Evolutionary conservation across 2,329 filamentous ascomycete species (phyloP).

Genomic region (Epichloe hybrida): DNA sequence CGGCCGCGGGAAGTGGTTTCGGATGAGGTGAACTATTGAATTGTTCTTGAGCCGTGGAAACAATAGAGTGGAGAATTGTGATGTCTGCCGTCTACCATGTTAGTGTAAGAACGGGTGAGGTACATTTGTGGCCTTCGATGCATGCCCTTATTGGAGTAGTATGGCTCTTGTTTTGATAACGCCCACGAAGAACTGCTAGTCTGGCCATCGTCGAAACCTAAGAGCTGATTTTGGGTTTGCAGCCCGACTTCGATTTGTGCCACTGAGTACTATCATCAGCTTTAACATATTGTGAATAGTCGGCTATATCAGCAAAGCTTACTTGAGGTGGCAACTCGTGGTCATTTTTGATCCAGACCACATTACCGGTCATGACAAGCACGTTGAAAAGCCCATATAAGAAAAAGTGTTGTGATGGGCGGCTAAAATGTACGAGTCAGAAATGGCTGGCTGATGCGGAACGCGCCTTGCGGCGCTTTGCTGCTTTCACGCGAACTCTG

Average conservation of each 20-base stretch:
- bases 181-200: neutral
- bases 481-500: neutral
- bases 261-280: slow-evolving; percentile 8
- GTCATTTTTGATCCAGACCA: neutral
- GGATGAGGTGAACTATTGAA: slow-evolving; percentile 42
- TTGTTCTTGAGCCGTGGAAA: slow-evolving; percentile 55
- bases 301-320: neutral
- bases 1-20: slow-evolving; percentile 56
- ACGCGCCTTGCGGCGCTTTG: neutral
- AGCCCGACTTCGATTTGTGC: slow-evolving; percentile 11
- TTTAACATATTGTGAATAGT: neutral
- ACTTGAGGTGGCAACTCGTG: slow-evolving; percentile 1
- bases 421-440: too few relatives aligned
- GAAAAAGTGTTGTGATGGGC: neutral
- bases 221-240: neutral
- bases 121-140: neutral
- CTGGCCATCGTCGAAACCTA: slow-evolving; percentile 3
- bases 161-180: slow-evolving; percentile 17
- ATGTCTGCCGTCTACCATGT: slow-evolving; percentile 47
- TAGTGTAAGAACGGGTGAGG: neutral
- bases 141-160: slow-evolving; percentile 49
- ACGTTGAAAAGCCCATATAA: neutral
- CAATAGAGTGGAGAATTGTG: slow-evolving; percentile 62
- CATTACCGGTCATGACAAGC: neutral
- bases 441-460: neutral